Evolutionary conservation across 768 basidiomycete species (phyloP).

Genomic region (Panus rudis): DNA sequence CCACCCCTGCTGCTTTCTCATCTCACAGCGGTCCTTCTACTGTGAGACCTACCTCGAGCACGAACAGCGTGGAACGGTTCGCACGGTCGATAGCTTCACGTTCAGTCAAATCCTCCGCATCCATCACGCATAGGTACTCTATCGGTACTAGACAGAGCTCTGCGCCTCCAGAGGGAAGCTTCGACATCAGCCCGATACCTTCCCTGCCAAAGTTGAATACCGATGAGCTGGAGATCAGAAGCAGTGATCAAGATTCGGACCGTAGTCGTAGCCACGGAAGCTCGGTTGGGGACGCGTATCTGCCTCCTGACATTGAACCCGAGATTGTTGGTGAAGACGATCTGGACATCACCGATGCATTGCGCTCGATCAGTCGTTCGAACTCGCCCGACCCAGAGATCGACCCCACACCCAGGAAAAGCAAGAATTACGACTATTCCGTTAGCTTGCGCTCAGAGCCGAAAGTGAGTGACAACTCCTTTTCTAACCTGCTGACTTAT

Average conservation of each 20-base stretch:
- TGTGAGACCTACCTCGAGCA: slow-evolving; percentile 43
- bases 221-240: slow-evolving; percentile 16
- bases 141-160: slow-evolving; percentile 3
- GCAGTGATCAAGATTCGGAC: slow-evolving; percentile 20
- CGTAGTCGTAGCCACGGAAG: slow-evolving; percentile 8
- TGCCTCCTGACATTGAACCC: slow-evolving; percentile 12
- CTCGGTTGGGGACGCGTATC: slow-evolving; percentile 19
- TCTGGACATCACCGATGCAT: slow-evolving; percentile 22
- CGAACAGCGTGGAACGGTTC: slow-evolving; percentile 44
- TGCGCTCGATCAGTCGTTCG: slow-evolving; percentile 22
- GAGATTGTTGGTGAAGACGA: slow-evolving; percentile 16
- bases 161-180: slow-evolving; percentile 16
- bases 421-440: slow-evolving; percentile 26
- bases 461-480: slow-evolving; percentile 17
- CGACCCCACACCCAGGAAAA: slow-evolving; percentile 16
- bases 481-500: neutral
- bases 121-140: slow-evolving; percentile 11
- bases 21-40: slow-evolving; percentile 44
- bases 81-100: slow-evolving; percentile 46
- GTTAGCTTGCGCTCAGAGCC: slow-evolving; percentile 26
- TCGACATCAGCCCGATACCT: slow-evolving; percentile 28
- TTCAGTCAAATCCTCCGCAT: slow-evolving; percentile 31
- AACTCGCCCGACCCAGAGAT: slow-evolving; percentile 14
- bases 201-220: slow-evolving; percentile 13
- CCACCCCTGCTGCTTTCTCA: slow-evolving; percentile 51